phyloP scores from a whole-genome alignment of 1,284 basidiomycete species.

The Naganishia albida region DNA sequence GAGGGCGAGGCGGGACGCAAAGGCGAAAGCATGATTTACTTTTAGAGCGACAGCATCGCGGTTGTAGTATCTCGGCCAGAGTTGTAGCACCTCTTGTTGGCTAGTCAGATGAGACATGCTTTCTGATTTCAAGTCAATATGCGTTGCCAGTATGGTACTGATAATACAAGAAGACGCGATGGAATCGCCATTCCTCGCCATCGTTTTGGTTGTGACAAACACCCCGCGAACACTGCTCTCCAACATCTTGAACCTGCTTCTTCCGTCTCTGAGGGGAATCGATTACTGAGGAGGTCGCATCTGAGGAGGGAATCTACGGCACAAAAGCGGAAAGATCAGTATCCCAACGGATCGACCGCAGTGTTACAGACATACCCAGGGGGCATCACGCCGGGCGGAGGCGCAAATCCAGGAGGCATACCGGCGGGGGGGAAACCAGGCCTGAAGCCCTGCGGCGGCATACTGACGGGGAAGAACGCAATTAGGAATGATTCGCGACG shows the following conservation, averaged over 20 bases:
- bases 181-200: conserved; percentile 10
- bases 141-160: conserved; percentile 24
- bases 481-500: not conserved
- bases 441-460: conserved; percentile 72
- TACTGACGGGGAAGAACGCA: conserved; percentile 35
- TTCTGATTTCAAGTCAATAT: not conserved
- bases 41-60: not conserved
- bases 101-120: not conserved
- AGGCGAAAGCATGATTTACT: not conserved
- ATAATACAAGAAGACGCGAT: conserved; percentile 15
- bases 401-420: conserved; percentile 59
- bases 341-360: too few species aligned
- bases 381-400: conserved; percentile 71
- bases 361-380: conserved; percentile 67
- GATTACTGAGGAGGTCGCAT: conserved; percentile 28
- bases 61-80: not conserved
- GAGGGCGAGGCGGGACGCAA: conserved; percentile 47
- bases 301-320: conserved; percentile 38
- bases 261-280: not conserved
- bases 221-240: not conserved
- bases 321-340: not conserved
- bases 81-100: not conserved
- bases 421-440: conserved; percentile 55
- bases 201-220: conserved; percentile 16
- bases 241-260: not conserved